Evolutionary conservation across 2,329 filamentous ascomycete genomes (phyloP).

Genomic region (Neoscytalidium dimidiatum): DNA sequence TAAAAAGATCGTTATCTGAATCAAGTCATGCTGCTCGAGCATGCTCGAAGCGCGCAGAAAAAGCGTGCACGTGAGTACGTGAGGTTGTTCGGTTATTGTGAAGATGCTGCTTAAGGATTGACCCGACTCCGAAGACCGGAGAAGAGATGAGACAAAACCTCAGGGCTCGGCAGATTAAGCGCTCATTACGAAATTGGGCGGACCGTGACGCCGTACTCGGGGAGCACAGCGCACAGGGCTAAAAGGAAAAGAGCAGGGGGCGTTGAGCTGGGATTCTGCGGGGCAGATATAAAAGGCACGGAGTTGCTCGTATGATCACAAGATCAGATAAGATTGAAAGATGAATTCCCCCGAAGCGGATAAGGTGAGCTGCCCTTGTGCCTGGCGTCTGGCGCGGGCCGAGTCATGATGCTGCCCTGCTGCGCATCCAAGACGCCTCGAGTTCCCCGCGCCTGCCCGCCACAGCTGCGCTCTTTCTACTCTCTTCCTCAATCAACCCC

Average conservation of each 20-base stretch:
- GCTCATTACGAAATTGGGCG: neutral
- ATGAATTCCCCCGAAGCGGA: neutral
- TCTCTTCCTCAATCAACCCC: neutral
- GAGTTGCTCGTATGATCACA: neutral
- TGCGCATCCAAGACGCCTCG: neutral
- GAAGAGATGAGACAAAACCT: neutral
- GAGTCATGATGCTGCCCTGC: conserved; percentile 16
- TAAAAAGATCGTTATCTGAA: too few relatives aligned
- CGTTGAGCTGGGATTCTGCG: neutral
- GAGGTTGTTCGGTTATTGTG: too few relatives aligned
- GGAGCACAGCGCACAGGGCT: conserved; percentile 4
- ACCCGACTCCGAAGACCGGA: conserved; percentile 3
- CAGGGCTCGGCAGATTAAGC: neutral
- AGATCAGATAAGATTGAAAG: conserved; percentile 13
- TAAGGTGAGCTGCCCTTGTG: conserved; percentile 2
- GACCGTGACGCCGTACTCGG: conserved; percentile 7
- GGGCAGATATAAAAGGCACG: conserved; percentile 10
- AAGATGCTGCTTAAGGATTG: neutral
- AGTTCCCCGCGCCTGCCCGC: neutral
- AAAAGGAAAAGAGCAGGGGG: neutral
- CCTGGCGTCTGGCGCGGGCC: neutral
- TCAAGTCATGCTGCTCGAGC: too few relatives aligned
- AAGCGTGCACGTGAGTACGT: too few relatives aligned
- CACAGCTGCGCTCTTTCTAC: neutral
- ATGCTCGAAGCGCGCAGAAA: too few relatives aligned